Evolutionary conservation across 805 yeast species (phyloP), one percentile per base, ranked within the genome.

Genomic region (Yamadazyma olivae): DNA sequence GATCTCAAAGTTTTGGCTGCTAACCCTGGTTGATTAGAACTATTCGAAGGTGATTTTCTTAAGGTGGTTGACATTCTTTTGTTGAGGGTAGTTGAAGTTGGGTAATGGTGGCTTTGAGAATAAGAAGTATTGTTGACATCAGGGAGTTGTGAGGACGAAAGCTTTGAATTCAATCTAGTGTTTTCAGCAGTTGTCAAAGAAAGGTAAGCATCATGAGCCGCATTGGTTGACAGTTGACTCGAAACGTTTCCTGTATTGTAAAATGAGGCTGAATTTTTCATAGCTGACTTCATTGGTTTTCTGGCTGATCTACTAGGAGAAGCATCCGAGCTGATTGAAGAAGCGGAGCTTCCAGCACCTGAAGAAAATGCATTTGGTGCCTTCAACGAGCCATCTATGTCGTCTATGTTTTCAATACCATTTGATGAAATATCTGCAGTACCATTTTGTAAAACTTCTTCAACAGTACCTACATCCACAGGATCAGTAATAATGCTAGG

Each of bases 121-220:
- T 22, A 34, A 27, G 43, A 20, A 27, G 44, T 26, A 13, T 40
- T 37, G 19, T 41, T 39, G 17, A 41, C 17, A n/a, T 58, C 64
- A 18, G 36, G 41, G 43, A 70, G 58, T 33, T 67, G 61, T 4
- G 67, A 45, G 0, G 72, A 48, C 5, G 79, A 70, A 51, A 77
- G 54, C 41, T 74, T 72, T 1, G 91, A 83, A 57, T 84, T 84
- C 38, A 82, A 53, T 40, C 89, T 69, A 0, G 93, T 84, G 54
- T 84, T 84, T 51, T 83, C 89, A 1, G 90, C 90, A 0, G 93
- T 84, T 1, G 90, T 72, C 36, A 81, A 57, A 0, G 86, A 79
- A 29, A 82, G 51, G 48, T 82, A 82, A 0, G 85, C 88, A 40
- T 71, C 74, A 18, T 74, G 74, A 0, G 86, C 85, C 1, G 83